phyloP scores from a whole-genome alignment of 106 monocot genomes.

The Agapanthus africanus region DNA sequence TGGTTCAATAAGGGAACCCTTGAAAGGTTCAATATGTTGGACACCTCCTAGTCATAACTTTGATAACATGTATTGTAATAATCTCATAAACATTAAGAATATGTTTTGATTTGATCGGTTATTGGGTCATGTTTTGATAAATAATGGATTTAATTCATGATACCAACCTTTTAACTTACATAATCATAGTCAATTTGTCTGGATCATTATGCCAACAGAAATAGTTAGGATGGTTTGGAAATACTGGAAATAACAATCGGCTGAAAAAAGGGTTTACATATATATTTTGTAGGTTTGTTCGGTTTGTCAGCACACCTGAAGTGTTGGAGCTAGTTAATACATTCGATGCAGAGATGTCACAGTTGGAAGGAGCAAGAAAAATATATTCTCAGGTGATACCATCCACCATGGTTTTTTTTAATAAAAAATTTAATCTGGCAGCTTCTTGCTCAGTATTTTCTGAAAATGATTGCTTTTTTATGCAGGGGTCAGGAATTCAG shows the following conservation, averaged over 20 bases:
- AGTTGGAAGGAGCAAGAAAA: constrained; percentile 82
- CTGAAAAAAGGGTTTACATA: constrained; percentile 7
- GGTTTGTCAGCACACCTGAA: constrained; percentile 96
- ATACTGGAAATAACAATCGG: background rate
- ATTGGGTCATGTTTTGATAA: background rate
- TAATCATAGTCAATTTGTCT: background rate
- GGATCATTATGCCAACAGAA: no score
- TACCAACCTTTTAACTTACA: background rate
- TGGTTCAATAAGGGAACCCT: constrained; percentile 34
- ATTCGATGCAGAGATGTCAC: constrained; percentile 84
- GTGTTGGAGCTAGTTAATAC: constrained; percentile 85
- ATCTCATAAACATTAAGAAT: background rate
- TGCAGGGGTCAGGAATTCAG: constrained; percentile 14
- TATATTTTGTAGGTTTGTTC: constrained; percentile 68
- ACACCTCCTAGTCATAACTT: background rate
- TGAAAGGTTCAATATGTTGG: constrained; percentile 15
- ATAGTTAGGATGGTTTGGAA: background rate
- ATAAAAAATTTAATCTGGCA: background rate
- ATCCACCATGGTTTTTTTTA: background rate
- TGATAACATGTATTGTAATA: background rate
- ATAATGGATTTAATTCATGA: background rate
- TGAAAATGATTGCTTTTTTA: constrained; percentile 9
- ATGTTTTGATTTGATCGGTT: background rate
- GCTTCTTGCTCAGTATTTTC: background rate
- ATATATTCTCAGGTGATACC: constrained; percentile 68